Percentiles rank a stretch among this genome's conserved stretches.
Evolutionary conservation across 495 filamentous ascomycete genomes (phyloP).

Genomic region (Xylaria venustula): DNA sequence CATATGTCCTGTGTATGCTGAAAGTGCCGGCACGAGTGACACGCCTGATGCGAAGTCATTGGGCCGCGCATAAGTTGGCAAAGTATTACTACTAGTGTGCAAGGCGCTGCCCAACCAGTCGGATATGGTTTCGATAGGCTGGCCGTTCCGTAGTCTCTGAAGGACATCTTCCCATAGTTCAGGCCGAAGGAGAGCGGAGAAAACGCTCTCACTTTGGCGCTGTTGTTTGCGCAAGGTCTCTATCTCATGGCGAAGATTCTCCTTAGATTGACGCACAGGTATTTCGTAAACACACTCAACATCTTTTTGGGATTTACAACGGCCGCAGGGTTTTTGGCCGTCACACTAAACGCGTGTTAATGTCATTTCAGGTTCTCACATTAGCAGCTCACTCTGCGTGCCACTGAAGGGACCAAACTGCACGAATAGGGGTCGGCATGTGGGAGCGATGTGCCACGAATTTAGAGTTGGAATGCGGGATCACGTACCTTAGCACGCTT

Average conservation of each 20-base stretch:
- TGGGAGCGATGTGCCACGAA: background rate
- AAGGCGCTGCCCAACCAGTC: conserved; percentile 40
- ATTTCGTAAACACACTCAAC: conserved; percentile 53
- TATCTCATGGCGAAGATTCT: conserved; percentile 51
- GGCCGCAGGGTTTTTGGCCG: conserved; percentile 50
- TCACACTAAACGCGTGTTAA: conserved; percentile 41
- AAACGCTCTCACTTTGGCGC: conserved; percentile 43
- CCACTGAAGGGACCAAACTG: background rate
- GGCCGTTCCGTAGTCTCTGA: conserved; percentile 44
- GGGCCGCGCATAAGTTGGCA: conserved; percentile 19
- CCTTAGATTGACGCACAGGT: conserved; percentile 54
- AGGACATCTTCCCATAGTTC: conserved; percentile 49
- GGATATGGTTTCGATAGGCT: conserved; percentile 48
- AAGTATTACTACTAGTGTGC: conserved; percentile 16
- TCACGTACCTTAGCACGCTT: conserved; percentile 53
- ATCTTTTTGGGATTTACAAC: conserved; percentile 48
- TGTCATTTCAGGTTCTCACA: background rate
- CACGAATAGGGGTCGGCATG: background rate
- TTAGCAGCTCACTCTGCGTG: background rate
- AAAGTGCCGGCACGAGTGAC: conserved; percentile 20
- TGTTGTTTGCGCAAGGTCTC: conserved; percentile 48
- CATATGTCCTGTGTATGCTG: conserved; percentile 18
- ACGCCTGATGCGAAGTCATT: conserved; percentile 22
- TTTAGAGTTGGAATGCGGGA: background rate
- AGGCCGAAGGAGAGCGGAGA: conserved; percentile 43